A percentile compares a stretch with the other conserved stretches of the same genome.
Evolutionary conservation across 257 asterid genomes (phyloP).

Genomic region (Scutellaria galericulata): DNA sequence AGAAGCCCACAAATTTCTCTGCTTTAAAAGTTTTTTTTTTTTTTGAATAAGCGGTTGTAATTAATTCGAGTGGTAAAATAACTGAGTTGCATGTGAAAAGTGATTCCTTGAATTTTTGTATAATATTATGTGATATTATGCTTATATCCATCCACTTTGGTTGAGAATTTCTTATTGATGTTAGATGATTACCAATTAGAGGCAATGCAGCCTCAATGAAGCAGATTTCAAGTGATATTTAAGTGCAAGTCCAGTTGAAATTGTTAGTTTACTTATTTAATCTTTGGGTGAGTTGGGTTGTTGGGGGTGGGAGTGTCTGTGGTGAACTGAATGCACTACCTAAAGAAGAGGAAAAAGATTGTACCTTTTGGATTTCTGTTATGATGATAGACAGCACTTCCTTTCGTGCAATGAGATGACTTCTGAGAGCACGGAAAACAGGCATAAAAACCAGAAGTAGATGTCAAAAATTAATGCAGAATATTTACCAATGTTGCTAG

Average conservation of each 20-base stretch:
- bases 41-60: not conserved
- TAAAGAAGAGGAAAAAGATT: slow-evolving; percentile 1
- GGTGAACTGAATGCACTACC: not conserved
- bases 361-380: not conserved
- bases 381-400: not conserved
- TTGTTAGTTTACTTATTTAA: not conserved
- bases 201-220: not conserved
- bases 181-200: slow-evolving; percentile 7
- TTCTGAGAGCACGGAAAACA: not conserved
- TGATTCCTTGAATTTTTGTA: not conserved
- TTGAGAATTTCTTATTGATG: not conserved
- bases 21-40: not conserved
- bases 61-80: not conserved
- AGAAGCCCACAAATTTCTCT: not conserved
- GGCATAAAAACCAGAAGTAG: not conserved
- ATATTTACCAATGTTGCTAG: not conserved
- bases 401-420: not conserved
- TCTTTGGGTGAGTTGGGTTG: not conserved
- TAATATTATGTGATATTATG: not conserved
- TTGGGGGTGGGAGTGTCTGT: not conserved
- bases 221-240: not conserved
- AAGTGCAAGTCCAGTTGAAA: not conserved
- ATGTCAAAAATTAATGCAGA: not conserved
- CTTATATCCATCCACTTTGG: slow-evolving; percentile 11
- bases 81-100: slow-evolving; percentile 3